These are phyloP conservation scores for Pterocarpus macrocarpus DNA, from an alignment of 306 rosid species.

Conservation along the genomic window DNA sequence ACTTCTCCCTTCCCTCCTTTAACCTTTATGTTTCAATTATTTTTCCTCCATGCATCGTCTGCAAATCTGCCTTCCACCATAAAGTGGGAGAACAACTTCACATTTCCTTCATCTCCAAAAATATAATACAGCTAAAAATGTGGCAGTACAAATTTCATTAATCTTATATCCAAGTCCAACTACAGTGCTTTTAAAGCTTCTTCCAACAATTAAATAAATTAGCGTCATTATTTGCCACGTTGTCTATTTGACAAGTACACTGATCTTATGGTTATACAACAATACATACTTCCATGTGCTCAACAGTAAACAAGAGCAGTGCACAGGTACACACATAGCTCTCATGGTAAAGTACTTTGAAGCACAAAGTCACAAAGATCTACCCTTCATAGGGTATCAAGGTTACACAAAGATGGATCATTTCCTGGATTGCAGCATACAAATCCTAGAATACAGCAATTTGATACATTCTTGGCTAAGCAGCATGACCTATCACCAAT, in stretches of 20 bases:
- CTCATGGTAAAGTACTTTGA: conserved; percentile 22
- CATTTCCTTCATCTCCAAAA: not conserved
- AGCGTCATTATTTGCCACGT: not conserved
- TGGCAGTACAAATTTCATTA: too few relatives aligned
- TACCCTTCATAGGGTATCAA: conserved; percentile 30
- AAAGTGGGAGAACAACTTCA: not conserved
- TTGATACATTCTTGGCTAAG: conserved; percentile 18
- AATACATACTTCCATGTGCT: conserved; percentile 11
- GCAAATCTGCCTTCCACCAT: too few relatives aligned
- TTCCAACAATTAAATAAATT: conserved; percentile 5
- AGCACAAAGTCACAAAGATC: conserved; percentile 35
- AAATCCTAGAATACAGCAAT: conserved; percentile 18
- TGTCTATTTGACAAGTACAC: not conserved
- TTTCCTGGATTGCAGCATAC: not conserved
- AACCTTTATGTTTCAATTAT: too few relatives aligned
- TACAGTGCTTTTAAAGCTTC: not conserved
- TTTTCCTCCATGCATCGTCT: too few relatives aligned
- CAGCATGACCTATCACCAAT: conserved; percentile 34
- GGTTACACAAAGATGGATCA: conserved; percentile 38
- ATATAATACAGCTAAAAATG: too few relatives aligned
- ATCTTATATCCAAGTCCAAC: not conserved
- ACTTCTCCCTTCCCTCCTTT: too few relatives aligned
- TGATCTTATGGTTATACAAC: not conserved
- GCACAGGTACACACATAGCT: conserved; percentile 6
- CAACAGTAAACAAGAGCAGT: not conserved